phyloP scores from a whole-genome alignment of 345 rosid species.

The Passiflora organensis region DNA sequence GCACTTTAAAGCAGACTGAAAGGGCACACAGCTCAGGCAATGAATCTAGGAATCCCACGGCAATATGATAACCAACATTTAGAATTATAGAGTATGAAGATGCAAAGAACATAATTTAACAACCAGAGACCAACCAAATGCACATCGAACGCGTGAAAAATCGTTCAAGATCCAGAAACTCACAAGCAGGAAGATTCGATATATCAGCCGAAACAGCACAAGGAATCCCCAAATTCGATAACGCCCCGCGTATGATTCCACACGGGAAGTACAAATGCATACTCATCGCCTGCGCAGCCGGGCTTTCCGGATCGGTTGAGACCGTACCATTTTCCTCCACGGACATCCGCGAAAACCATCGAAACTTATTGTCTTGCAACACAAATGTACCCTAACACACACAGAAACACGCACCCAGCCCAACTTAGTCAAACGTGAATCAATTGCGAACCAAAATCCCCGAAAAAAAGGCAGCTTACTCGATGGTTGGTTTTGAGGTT shows the following conservation, averaged over 20 bases:
- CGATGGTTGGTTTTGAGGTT: constrained; percentile 93
- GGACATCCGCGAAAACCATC: constrained; percentile 80
- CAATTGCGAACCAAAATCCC: not conserved
- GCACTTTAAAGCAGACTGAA: no score
- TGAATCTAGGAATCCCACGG: no score
- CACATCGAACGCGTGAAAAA: no score
- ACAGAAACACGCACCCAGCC: constrained; percentile 2
- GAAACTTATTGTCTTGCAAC: constrained; percentile 87
- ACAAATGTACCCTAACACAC: constrained; percentile 87
- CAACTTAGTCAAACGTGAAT: not conserved
- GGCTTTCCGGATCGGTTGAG: constrained; percentile 62
- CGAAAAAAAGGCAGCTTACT: constrained; percentile 30
- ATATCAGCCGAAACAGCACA: constrained; percentile 97
- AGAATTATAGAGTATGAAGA: no score
- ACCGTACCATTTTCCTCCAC: constrained; percentile 41
- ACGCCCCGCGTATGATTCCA: constrained; percentile 94
- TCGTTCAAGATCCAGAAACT: constrained; percentile 24
- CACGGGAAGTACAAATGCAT: constrained; percentile 92
- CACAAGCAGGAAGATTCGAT: constrained; percentile 89
- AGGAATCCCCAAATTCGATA: constrained; percentile 92
- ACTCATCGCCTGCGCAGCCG: constrained; percentile 67
- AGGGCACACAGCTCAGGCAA: no score
- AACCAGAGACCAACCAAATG: no score
- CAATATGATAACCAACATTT: no score
- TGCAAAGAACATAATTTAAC: no score